phyloP scores from a whole-genome alignment of 2,329 filamentous ascomycete genomes.

The Xylaria sp. region DNA sequence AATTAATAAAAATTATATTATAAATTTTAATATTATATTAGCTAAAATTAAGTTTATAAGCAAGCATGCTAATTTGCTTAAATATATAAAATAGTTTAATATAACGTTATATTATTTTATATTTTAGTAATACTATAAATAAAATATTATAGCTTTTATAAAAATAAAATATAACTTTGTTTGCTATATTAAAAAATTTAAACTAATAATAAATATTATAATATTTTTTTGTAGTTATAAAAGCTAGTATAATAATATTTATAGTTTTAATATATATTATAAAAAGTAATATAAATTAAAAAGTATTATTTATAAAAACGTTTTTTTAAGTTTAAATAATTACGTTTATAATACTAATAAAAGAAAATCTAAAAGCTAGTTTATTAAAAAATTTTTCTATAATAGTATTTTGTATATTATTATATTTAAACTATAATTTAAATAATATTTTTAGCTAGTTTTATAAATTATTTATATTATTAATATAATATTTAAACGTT shows the following conservation, averaged over 20 bases:
- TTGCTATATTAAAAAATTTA: neutral
- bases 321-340: too few species aligned
- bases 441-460: neutral
- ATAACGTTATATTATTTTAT: neutral
- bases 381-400: neutral
- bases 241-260: neutral
- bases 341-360: neutral
- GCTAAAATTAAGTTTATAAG: neutral
- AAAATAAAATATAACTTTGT: neutral
- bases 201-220: neutral
- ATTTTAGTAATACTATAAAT: neutral
- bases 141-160: neutral
- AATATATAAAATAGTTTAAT: neutral
- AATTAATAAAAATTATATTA: neutral
- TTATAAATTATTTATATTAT: neutral
- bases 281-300: neutral
- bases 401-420: neutral
- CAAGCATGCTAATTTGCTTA: neutral
- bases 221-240: neutral
- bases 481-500: neutral
- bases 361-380: neutral
- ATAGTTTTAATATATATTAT: neutral
- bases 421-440: neutral
- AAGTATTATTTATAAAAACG: too few species aligned
- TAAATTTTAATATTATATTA: neutral